phyloP scores from a whole-genome alignment of 805 yeast genomes.

The Ogataea methanolica region DNA sequence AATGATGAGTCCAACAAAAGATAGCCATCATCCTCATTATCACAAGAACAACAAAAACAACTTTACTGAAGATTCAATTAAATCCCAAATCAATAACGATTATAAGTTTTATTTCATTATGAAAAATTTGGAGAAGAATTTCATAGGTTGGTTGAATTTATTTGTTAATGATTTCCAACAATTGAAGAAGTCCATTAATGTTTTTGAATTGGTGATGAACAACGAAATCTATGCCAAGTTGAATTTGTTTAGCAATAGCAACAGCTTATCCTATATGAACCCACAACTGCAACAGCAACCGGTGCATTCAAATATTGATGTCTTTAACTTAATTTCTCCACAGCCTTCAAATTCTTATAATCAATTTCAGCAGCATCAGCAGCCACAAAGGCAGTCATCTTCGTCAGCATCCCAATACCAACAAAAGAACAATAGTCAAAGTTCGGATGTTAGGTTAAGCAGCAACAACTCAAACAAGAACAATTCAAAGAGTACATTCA shows the following conservation, averaged over 20 bases:
- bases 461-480: not conserved
- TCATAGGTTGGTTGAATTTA: slow-evolving; percentile 23
- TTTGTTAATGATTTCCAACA: slow-evolving; percentile 12
- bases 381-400: slow-evolving; percentile 2
- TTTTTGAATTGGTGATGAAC: slow-evolving; percentile 13
- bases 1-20: slow-evolving; percentile 8
- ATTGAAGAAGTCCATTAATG: slow-evolving; percentile 9
- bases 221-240: slow-evolving; percentile 17
- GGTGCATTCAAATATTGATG: slow-evolving; percentile 11
- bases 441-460: slow-evolving; percentile 7
- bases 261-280: slow-evolving; percentile 1
- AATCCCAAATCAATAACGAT: slow-evolving; percentile 21
- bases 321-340: slow-evolving; percentile 16
- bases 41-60: slow-evolving; percentile 6
- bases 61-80: slow-evolving; percentile 13
- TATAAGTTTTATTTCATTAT: slow-evolving; percentile 18
- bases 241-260: slow-evolving; percentile 5
- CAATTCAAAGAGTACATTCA: slow-evolving; percentile 1
- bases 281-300: not conserved
- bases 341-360: not conserved
- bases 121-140: slow-evolving; percentile 24
- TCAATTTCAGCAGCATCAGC: slow-evolving; percentile 1
- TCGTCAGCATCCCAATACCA: not conserved
- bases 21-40: not conserved
- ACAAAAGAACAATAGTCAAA: too few relatives aligned